Percentiles rank a stretch among this genome's conserved stretches.
Evolutionary conservation across 306 rosid species (phyloP).

Genomic region (Rubus parviflorus): DNA sequence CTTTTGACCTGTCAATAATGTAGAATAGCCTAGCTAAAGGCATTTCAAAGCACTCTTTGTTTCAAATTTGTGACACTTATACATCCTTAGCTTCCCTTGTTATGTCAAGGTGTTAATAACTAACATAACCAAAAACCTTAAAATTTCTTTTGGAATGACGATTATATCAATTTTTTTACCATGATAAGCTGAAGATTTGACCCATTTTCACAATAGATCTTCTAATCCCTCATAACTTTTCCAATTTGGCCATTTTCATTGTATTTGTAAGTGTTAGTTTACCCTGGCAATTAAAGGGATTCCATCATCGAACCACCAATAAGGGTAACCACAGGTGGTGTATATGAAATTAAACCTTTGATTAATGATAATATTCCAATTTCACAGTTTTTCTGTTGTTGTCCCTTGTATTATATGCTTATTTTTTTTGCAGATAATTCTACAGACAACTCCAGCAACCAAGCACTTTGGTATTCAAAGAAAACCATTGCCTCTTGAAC

Average conservation of each 20-base stretch:
- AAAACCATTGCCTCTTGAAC: slow-evolving; percentile 94
- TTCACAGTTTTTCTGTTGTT: slow-evolving; percentile 1
- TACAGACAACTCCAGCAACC: slow-evolving; percentile 61
- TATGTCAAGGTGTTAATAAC: not conserved
- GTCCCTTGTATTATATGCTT: not conserved
- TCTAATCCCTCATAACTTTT: not conserved
- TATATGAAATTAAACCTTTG: not conserved
- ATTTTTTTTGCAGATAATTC: slow-evolving; percentile 59
- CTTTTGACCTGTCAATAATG: slow-evolving; percentile 17
- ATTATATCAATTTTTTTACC: not conserved
- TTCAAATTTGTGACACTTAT: not conserved
- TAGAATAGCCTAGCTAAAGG: not conserved
- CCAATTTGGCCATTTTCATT: not conserved
- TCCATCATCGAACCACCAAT: not conserved
- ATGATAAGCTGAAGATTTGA: slow-evolving; percentile 1
- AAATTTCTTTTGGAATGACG: not conserved
- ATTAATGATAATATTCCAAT: slow-evolving; percentile 2
- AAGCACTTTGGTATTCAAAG: slow-evolving; percentile 86
- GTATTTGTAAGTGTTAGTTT: not conserved
- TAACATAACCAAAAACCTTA: not conserved
- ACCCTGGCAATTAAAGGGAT: not conserved
- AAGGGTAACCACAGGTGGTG: not conserved
- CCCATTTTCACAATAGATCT: not conserved
- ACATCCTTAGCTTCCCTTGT: too few relatives aligned
- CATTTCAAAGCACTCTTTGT: not conserved